A percentile compares a stretch with the other conserved stretches of the same genome.
phyloP scores from a whole-genome alignment of 352 stramenopile genomes.

The Phytophthora vignae region DNA sequence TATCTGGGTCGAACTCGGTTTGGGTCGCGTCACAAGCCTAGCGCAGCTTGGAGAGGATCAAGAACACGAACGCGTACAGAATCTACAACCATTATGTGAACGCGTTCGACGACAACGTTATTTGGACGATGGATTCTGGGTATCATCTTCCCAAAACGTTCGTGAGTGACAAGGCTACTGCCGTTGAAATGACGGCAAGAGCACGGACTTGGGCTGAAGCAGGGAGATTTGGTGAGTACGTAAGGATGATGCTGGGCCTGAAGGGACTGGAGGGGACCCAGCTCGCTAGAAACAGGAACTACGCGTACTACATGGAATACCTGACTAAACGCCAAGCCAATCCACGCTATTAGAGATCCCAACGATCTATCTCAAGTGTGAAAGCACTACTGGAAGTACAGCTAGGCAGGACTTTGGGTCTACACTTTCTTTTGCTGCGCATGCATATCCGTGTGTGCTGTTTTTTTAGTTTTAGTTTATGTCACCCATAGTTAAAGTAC shows the following conservation, averaged over 20 bases:
- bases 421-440: no score
- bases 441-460: no score
- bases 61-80: background rate
- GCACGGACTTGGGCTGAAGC: constrained; percentile 1
- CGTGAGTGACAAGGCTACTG: background rate
- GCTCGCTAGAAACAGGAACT: background rate
- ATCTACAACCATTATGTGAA: constrained; percentile 1
- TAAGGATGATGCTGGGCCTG: background rate
- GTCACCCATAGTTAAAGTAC: no score
- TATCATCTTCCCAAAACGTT: background rate
- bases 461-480: no score
- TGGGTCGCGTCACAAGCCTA: background rate
- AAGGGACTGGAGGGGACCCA: background rate
- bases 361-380: no score
- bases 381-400: no score
- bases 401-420: no score
- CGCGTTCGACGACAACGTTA: background rate
- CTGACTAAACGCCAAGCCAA: background rate
- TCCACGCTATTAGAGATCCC: no score
- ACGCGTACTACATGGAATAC: background rate
- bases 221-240: background rate
- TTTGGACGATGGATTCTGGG: background rate
- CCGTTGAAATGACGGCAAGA: background rate
- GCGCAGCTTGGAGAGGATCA: background rate
- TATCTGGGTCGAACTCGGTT: background rate